phyloP scores from a whole-genome alignment of 2,329 filamentous ascomycete genomes.

The Malbranchea zuffiana region DNA sequence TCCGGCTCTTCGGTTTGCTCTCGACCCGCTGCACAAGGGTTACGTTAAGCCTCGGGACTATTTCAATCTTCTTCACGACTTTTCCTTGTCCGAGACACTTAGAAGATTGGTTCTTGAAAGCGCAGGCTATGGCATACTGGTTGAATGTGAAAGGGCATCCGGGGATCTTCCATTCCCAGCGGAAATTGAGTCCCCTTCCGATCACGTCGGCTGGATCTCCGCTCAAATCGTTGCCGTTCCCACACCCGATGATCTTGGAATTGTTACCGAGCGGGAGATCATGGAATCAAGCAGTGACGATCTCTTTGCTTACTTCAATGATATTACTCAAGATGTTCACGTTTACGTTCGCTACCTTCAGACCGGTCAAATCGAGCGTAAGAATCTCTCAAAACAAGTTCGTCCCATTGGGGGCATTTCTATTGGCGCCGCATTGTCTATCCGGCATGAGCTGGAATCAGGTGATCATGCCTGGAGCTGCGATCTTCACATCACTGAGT shows the following conservation, averaged over 20 bases:
- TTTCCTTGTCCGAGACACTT: conserved; percentile 14
- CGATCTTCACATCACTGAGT: conserved; percentile 14
- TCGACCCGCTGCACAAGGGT: conserved; percentile 15
- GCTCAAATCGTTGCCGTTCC: conserved; percentile 14
- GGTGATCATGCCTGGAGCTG: conserved; percentile 14
- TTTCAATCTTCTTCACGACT: conserved; percentile 14
- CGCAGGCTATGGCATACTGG: conserved; percentile 14
- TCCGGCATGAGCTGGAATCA: conserved; percentile 15
- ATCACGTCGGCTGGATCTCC: conserved; percentile 15
- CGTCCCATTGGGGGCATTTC: conserved; percentile 14
- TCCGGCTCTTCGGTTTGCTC: conserved; percentile 14
- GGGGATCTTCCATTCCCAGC: conserved; percentile 13
- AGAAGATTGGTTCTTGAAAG: conserved; percentile 13
- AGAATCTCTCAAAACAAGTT: conserved; percentile 14
- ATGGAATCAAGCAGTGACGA: conserved; percentile 13
- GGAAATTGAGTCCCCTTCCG: conserved; percentile 13
- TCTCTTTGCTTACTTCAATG: conserved; percentile 14
- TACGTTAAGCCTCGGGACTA: conserved; percentile 14
- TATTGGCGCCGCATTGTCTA: conserved; percentile 14
- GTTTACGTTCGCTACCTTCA: conserved; percentile 15
- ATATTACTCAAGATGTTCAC: conserved; percentile 12
- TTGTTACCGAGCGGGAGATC: conserved; percentile 12
- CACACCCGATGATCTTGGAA: conserved; percentile 15
- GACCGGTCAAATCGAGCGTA: conserved; percentile 14
- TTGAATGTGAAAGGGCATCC: conserved; percentile 14